These are phyloP conservation scores for Aureobasidium lini DNA, from an alignment of 2,329 filamentous ascomycete species.

Conservation along the genomic window DNA sequence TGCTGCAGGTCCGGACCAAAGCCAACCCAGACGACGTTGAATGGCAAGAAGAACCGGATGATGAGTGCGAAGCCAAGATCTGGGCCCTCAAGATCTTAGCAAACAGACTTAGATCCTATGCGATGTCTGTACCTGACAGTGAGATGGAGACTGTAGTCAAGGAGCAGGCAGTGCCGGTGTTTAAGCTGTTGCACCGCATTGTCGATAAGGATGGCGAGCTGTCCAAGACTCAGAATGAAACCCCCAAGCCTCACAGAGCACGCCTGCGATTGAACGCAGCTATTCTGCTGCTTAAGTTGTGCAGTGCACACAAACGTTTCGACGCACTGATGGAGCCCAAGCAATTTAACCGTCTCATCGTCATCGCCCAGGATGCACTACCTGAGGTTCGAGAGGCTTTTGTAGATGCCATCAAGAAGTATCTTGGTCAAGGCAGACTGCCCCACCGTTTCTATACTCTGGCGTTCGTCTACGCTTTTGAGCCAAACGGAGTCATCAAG, in stretches of 20 bases:
- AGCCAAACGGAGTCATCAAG: conserved; percentile 68
- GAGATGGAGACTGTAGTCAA: conserved; percentile 42
- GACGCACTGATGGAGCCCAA: conserved; percentile 65
- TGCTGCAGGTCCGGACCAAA: conserved; percentile 55
- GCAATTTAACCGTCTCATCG: conserved; percentile 75
- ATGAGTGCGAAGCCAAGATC: conserved; percentile 76
- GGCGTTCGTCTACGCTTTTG: conserved; percentile 84
- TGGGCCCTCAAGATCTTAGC: conserved; percentile 79
- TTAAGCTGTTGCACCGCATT: conserved; percentile 70
- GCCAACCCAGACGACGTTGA: conserved; percentile 40
- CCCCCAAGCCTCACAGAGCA: conserved; percentile 69
- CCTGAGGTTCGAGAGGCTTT: conserved; percentile 70
- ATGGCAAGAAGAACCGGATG: conserved; percentile 56
- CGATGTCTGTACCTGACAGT: conserved; percentile 18
- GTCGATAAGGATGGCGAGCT: conserved; percentile 72
- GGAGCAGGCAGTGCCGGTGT: conserved; percentile 57
- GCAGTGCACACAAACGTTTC: conserved; percentile 59
- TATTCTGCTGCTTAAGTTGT: conserved; percentile 73
- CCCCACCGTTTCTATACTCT: conserved; percentile 77
- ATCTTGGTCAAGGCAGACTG: conserved; percentile 66
- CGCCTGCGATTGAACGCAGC: conserved; percentile 77
- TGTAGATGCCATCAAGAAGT: conserved; percentile 80
- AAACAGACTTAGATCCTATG: conserved; percentile 66
- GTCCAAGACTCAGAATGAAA: conserved; percentile 60
- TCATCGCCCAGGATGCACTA: conserved; percentile 71